These are phyloP conservation scores for Naganishia sp. DNA, from an alignment of 1,284 basidiomycete genomes.

Conservation along the genomic window DNA sequence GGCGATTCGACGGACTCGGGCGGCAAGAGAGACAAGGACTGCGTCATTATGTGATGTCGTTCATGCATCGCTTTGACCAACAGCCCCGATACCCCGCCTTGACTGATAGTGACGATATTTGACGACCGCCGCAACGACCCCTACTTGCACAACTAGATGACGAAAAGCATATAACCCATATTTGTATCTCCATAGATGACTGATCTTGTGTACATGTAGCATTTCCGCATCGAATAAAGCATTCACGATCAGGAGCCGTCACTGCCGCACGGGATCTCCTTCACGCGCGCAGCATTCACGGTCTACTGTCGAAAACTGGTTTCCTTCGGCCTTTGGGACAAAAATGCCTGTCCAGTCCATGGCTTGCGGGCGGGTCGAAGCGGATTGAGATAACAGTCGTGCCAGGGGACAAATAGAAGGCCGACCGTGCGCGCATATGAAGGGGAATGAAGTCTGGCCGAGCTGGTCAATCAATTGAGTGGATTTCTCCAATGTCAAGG, in stretches of 20 bases:
- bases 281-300: neutral
- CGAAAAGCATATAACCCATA: constrained; percentile 20
- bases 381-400: constrained; percentile 33
- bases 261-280: too few species aligned
- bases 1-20: constrained; percentile 21
- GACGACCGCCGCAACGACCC: constrained; percentile 17
- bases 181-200: constrained; percentile 26
- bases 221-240: neutral
- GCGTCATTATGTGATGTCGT: constrained; percentile 28
- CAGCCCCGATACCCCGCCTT: neutral
- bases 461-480: constrained; percentile 67
- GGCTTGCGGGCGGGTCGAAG: neutral
- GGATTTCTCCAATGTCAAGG: constrained; percentile 68
- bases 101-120: constrained; percentile 23
- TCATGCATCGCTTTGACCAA: neutral
- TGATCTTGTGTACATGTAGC: constrained; percentile 19
- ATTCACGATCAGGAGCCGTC: neutral
- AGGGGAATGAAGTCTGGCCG: constrained; percentile 73
- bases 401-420: constrained; percentile 54
- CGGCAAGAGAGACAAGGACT: constrained; percentile 32
- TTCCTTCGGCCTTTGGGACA: too few species aligned
- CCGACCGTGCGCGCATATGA: constrained; percentile 87
- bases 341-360: neutral
- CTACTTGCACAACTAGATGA: constrained; percentile 1
- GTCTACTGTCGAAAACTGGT: neutral